phyloP scores from a whole-genome alignment of 75 land plant genomes.

The Picea sitchensis region DNA sequence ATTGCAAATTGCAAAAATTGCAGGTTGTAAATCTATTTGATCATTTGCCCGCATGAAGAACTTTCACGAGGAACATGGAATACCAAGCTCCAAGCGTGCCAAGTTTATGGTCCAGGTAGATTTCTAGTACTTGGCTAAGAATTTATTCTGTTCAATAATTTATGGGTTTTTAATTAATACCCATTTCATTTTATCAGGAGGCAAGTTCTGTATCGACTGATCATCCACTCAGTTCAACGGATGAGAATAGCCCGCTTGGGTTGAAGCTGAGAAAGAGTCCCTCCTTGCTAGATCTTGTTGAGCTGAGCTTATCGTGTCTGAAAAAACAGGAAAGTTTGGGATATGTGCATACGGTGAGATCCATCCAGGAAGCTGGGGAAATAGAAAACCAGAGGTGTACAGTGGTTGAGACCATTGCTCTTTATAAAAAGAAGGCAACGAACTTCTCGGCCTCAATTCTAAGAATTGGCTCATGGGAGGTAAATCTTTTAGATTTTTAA shows the following conservation, averaged over 20 bases:
- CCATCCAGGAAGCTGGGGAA: conserved; percentile 1
- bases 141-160: no score
- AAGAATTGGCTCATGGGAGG: conserved; percentile 84
- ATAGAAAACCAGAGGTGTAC: background rate
- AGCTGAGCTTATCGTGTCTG: conserved; percentile 20
- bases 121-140: no score
- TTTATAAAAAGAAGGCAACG: conserved; percentile 74
- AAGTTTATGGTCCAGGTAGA: no score
- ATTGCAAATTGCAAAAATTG: no score
- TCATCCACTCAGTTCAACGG: background rate
- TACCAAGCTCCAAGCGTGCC: no score
- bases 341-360: background rate
- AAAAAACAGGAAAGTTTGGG: background rate
- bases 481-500: conserved; percentile 1
- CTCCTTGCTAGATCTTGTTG: conserved; percentile 50
- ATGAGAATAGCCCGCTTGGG: conserved; percentile 60
- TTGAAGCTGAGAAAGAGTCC: conserved; percentile 61
- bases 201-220: no score
- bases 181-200: no score
- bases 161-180: no score
- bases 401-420: background rate
- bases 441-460: conserved; percentile 58
- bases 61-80: no score
- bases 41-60: no score
- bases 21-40: no score